Evolutionary conservation across 2,329 filamentous ascomycete genomes (phyloP), one percentile per base, ranked within the genome.

Genomic region (Xylariales sp.): DNA sequence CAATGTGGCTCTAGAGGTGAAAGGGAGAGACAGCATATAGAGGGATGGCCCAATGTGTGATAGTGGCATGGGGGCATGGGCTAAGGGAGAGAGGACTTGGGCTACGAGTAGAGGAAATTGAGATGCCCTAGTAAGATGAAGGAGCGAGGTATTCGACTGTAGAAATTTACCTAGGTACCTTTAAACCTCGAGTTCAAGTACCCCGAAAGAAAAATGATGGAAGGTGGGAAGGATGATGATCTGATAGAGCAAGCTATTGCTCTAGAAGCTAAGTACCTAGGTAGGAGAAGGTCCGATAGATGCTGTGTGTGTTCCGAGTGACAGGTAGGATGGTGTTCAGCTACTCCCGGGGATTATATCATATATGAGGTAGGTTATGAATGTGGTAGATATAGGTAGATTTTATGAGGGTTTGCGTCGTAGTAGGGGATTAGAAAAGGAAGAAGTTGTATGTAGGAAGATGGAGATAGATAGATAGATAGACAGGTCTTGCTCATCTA

Each of bases 241-340:
- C 23, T 23, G 34, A 48, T n/a, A 5, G n/a, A 18, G 54, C 9
- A 16, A 12, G 48, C 48, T 61, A 9, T 12, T 6, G n/a, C 4
- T 14, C n/a, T 10, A 28, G 14, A 18, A 65, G 9, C 43, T 14
- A n/a, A 55, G 49, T 34, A 32, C 16, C 43, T 14, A n/a, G 49
- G 49, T 34, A 32, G 23, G 23, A 54, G 57, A 65, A 61, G 63
- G 50, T 39, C 14, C 52, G 28, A 61, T 39, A 14, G 23, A 23
- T 23, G 23, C 23, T 23, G 9, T 46, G 36, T 43, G 32, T 61
- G 30, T 50, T 52, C n/a, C 12, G 6, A 50, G 50, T n/a, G 63
- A 41, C 45, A 12, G 9, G 39, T 41, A 14, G 10, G 14, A 36
- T 56, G 28, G 49, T 55, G 50, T 54, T 50, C 43, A 50, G 18